phyloP scores from a whole-genome alignment of 352 stramenopile species.

The Globisporangium lucens region DNA sequence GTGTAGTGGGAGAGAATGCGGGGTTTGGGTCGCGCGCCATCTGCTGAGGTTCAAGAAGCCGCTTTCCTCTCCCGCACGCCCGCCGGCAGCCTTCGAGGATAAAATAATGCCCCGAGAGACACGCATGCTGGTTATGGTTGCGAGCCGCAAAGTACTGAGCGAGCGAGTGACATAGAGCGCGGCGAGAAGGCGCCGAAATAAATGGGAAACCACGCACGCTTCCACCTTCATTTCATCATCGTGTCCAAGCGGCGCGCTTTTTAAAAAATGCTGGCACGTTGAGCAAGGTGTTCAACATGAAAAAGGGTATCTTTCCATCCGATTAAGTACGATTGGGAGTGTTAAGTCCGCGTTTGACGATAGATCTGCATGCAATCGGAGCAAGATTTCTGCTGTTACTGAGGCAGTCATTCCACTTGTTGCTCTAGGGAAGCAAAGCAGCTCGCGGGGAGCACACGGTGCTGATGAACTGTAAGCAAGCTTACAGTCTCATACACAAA shows the following conservation, averaged over 20 bases:
- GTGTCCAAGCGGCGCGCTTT: not conserved
- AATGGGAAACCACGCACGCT: not conserved
- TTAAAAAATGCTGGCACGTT: not conserved
- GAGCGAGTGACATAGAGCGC: not conserved
- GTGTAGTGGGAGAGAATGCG: conserved; percentile 1
- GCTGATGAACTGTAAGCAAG: not conserved
- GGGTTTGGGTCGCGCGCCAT: not conserved
- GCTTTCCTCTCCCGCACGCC: conserved; percentile 2
- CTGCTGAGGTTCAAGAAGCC: conserved; percentile 3
- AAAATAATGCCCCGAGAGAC: not conserved
- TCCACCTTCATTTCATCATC: not conserved
- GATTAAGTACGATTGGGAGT: not conserved
- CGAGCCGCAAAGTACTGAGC: not conserved
- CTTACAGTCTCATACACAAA: not conserved
- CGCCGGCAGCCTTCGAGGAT: not conserved
- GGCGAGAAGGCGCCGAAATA: not conserved
- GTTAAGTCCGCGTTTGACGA: not conserved
- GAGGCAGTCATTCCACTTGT: too few species aligned
- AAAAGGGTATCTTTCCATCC: not conserved
- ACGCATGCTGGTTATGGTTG: not conserved
- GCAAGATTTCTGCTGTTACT: not conserved
- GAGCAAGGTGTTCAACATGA: not conserved
- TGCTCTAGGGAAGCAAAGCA: not conserved
- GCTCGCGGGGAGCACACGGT: not conserved
- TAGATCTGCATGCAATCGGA: not conserved